A percentile compares a stretch with the other conserved stretches of the same genome.
Conservation (phyloP, 2,329 filamentous ascomycete genomes). For the Paecilomyces variotii region DNA sequence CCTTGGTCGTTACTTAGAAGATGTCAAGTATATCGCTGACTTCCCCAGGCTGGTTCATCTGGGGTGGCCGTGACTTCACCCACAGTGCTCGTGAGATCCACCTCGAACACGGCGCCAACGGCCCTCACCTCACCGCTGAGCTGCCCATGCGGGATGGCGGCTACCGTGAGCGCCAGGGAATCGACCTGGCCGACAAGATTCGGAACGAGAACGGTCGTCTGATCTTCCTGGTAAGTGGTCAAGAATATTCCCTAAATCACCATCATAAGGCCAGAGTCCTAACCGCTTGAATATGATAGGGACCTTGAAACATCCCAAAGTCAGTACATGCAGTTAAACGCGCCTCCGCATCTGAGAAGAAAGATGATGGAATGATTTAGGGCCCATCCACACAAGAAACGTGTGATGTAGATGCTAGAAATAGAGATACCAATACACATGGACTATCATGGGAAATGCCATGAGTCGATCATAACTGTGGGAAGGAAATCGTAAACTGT, state of each 20-base stretch:
- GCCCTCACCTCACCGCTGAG: slow-evolving; percentile 12
- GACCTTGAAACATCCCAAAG: neutral
- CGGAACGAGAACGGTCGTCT: slow-evolving; percentile 9
- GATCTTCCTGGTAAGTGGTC: slow-evolving; percentile 7
- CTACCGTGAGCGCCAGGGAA: slow-evolving; percentile 9
- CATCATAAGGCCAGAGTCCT: neutral
- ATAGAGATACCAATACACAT: neutral
- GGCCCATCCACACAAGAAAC: neutral
- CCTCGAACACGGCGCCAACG: slow-evolving; percentile 7
- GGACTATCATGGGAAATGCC: neutral
- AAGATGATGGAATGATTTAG: neutral
- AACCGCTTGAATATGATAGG: neutral
- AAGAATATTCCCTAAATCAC: neutral
- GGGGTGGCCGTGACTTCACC: slow-evolving; percentile 13
- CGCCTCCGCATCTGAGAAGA: neutral
- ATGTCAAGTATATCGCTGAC: neutral
- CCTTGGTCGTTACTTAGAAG: neutral
- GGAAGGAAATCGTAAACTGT: neutral
- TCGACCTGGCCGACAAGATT: slow-evolving; percentile 12
- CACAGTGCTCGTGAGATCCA: slow-evolving; percentile 7
- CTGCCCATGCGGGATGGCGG: slow-evolving; percentile 7
- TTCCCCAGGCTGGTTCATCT: slow-evolving; percentile 12
- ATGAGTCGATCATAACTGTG: neutral
- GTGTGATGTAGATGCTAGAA: neutral
- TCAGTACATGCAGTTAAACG: neutral